phyloP scores from a whole-genome alignment of 805 yeast genomes.

The Teunomyces pallodes region DNA sequence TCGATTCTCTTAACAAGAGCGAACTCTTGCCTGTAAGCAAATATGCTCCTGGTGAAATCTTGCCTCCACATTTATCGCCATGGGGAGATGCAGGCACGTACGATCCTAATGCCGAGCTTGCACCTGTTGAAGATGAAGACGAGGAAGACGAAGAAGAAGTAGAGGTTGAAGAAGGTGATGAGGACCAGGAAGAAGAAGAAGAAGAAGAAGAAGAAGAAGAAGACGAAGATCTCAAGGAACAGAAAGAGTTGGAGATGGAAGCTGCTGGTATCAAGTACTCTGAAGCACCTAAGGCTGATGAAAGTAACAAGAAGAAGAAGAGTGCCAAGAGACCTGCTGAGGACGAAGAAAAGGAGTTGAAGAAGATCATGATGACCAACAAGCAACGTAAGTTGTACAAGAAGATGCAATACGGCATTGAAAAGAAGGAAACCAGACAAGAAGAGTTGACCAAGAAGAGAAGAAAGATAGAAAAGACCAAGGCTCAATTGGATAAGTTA shows the following conservation, averaged over 20 bases:
- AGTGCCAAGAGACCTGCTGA: conserved; percentile 46
- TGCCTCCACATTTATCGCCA: conserved; percentile 97
- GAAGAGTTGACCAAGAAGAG: conserved; percentile 67
- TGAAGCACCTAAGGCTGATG: conserved; percentile 9
- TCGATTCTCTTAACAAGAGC: conserved; percentile 83
- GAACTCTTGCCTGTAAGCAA: conserved; percentile 70
- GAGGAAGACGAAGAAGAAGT: conserved; percentile 46
- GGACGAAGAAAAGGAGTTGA: conserved; percentile 83
- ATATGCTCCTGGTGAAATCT: conserved; percentile 90
- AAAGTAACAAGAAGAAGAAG: conserved; percentile 20
- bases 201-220: conserved; percentile 49
- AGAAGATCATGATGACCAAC: conserved; percentile 96
- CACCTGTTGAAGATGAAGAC: conserved; percentile 38
- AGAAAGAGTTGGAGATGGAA: conserved; percentile 75
- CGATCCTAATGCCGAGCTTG: conserved; percentile 66
- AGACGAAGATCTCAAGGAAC: conserved; percentile 67
- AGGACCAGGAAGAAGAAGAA: conserved; percentile 36
- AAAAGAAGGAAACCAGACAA: conserved; percentile 75
- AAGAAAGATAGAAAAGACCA: conserved; percentile 66
- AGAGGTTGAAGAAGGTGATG: conserved; percentile 51
- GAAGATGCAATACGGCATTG: conserved; percentile 90
- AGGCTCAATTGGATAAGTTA: conserved; percentile 34
- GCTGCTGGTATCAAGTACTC: conserved; percentile 82
- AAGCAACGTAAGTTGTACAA: conserved; percentile 92
- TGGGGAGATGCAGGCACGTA: conserved; percentile 97